phyloP scores from a whole-genome alignment of 768 basidiomycete species.

The Boletus reticuloceps region DNA sequence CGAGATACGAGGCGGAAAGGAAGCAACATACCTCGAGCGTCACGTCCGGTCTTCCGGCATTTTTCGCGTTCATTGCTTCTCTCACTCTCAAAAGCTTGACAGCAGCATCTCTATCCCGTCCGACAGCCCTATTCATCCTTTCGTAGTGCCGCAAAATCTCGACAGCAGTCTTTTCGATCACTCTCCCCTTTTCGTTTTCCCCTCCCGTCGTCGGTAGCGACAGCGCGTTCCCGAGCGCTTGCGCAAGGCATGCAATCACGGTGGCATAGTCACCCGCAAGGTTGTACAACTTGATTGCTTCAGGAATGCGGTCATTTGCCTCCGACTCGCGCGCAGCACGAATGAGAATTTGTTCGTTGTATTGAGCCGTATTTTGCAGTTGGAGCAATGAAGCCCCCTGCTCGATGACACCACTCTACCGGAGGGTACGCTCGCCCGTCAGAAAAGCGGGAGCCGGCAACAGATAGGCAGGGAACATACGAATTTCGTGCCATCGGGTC shows the following conservation, averaged over 20 bases:
- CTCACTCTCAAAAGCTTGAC: slow-evolving; percentile 75
- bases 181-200: slow-evolving; percentile 57
- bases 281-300: slow-evolving; percentile 95
- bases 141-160: slow-evolving; percentile 82
- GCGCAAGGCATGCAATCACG: slow-evolving; percentile 84
- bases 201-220: slow-evolving; percentile 53
- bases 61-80: slow-evolving; percentile 77
- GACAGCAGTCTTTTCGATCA: slow-evolving; percentile 69
- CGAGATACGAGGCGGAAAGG: neutral
- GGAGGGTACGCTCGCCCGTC: neutral
- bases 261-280: slow-evolving; percentile 88
- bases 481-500: slow-evolving; percentile 85
- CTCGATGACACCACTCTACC: slow-evolving; percentile 83
- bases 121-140: slow-evolving; percentile 68
- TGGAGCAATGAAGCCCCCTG: slow-evolving; percentile 76
- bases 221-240: slow-evolving; percentile 82
- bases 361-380: slow-evolving; percentile 61
- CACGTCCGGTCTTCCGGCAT: slow-evolving; percentile 65
- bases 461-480: slow-evolving; percentile 45
- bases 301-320: slow-evolving; percentile 78
- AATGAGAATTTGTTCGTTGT: slow-evolving; percentile 79
- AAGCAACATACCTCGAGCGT: slow-evolving; percentile 70
- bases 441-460: neutral
- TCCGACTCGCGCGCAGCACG: slow-evolving; percentile 81
- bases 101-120: slow-evolving; percentile 71